A percentile compares a stretch with the other conserved stretches of the same genome.
Evolutionary conservation across 192 early-diverging fungal species (phyloP).

Genomic region (Linnemannia zychae): DNA sequence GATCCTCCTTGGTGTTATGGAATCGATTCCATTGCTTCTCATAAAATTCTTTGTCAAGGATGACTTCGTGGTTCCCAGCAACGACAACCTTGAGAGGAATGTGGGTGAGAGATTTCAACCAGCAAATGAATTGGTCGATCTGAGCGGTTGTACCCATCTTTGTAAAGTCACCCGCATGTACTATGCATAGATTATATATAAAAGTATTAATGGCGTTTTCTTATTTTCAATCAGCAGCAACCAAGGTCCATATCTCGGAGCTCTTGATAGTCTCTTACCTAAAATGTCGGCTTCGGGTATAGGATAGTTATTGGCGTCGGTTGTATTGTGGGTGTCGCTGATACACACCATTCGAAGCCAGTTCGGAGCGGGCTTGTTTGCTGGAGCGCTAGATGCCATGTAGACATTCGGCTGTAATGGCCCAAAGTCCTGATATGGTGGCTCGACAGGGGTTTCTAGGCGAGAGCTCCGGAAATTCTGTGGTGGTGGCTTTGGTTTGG

Average conservation of each 20-base stretch:
- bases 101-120: constrained; percentile 41
- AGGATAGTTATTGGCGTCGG: constrained; percentile 23
- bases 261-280: constrained; percentile 12
- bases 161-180: constrained; percentile 51
- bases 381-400: constrained; percentile 4
- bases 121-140: constrained; percentile 25
- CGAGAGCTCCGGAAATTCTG: constrained; percentile 13
- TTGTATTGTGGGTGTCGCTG: constrained; percentile 49
- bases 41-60: constrained; percentile 39
- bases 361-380: constrained; percentile 30
- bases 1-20: constrained; percentile 31
- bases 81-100: constrained; percentile 36
- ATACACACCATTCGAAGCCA: constrained; percentile 49
- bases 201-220: neutral
- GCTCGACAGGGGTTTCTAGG: neutral
- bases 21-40: constrained; percentile 40
- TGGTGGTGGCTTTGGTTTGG: constrained; percentile 26
- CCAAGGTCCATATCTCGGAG: neutral
- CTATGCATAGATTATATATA: constrained; percentile 20
- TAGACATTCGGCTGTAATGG: constrained; percentile 25
- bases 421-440: neutral
- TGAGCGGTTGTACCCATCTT: constrained; percentile 37
- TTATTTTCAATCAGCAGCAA: neutral
- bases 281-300: constrained; percentile 46
- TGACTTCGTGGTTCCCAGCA: constrained; percentile 49